phyloP scores from a whole-genome alignment of 2,329 filamentous ascomycete genomes.

The Phaeosphaeria sp. region DNA sequence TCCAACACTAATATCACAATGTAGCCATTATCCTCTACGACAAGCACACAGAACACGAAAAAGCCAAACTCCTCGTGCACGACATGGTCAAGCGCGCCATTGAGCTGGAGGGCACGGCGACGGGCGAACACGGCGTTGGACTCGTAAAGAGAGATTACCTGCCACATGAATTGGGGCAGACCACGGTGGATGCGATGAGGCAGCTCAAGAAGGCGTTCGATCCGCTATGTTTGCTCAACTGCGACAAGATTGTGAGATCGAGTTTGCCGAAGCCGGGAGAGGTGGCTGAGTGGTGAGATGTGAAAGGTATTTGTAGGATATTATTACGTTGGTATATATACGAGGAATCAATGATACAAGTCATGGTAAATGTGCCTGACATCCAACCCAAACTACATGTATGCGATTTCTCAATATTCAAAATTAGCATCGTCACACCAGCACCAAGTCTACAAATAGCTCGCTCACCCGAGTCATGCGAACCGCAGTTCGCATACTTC shows the following conservation, averaged over 20 bases:
- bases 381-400: no score
- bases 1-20: constrained; percentile 5
- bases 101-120: constrained; percentile 84
- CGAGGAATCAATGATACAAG: background rate
- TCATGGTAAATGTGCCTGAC: no score
- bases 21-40: constrained; percentile 68
- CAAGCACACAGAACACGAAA: constrained; percentile 68
- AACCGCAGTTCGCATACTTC: background rate
- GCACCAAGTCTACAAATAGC: background rate
- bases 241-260: constrained; percentile 69
- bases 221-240: constrained; percentile 71
- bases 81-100: constrained; percentile 86
- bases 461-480: constrained; percentile 3
- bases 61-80: constrained; percentile 75
- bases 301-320: constrained; percentile 1
- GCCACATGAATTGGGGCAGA: constrained; percentile 75
- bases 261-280: constrained; percentile 58
- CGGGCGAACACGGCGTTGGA: constrained; percentile 84
- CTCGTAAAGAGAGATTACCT: constrained; percentile 86
- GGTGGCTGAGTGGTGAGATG: constrained; percentile 52
- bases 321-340: background rate
- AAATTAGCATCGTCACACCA: background rate
- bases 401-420: no score
- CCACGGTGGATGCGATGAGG: constrained; percentile 81
- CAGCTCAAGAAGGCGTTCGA: constrained; percentile 85